Evolutionary conservation across 192 early-diverging fungal species (phyloP), one percentile per base, ranked within the genome.

Genomic region (Coemansia sp.): DNA sequence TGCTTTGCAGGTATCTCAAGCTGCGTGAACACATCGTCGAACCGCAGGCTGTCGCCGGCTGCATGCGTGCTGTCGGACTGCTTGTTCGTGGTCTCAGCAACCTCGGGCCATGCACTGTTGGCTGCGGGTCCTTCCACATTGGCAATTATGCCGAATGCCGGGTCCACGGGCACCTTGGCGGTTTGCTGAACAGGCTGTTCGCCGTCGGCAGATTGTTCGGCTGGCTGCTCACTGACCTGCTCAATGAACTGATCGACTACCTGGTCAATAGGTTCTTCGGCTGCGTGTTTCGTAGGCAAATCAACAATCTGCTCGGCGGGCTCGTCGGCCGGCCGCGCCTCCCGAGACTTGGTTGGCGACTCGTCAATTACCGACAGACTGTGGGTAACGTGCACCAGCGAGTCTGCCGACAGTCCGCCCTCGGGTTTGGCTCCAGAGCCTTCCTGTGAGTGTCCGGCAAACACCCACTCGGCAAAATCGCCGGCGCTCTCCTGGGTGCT

Each of bases 381-480:
- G 25, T 36, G 35, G 9, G 36, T 44, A 5, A 67, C 45, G 27
- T 67, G 60, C 5, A 75, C 64, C 35, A 67, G 31, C 43, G 71
- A 67, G 25, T 62, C 64, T 7, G 54, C 64, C 23, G 71, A 67
- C 4, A 32, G 29, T 21, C 60, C 45, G 25, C 53, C 48, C 21
- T 17, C 53, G 9, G 28, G 44, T 11, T 42, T 27, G 19, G 31
- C 41, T 12, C 41, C 60, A 8, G 48, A 20, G 34, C 42, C 38
- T 5, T 32, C 55, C 48, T 74, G 70, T 17, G 55, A 51, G 5
- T 55, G 50, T 15, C 63, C 64, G 14, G 64, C 49, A 51, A 75
- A 60, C 32, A 75, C 65, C 72, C 72, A 75, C 21, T 75, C 72
- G 34, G 61, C 64, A 44, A 61, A 50, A 27, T 75, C 72, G 12